Percentiles rank a stretch among this genome's conserved stretches.
Evolutionary conservation across 148 eudicot species (phyloP).

Genomic region (Vaccinium myrtillus): DNA sequence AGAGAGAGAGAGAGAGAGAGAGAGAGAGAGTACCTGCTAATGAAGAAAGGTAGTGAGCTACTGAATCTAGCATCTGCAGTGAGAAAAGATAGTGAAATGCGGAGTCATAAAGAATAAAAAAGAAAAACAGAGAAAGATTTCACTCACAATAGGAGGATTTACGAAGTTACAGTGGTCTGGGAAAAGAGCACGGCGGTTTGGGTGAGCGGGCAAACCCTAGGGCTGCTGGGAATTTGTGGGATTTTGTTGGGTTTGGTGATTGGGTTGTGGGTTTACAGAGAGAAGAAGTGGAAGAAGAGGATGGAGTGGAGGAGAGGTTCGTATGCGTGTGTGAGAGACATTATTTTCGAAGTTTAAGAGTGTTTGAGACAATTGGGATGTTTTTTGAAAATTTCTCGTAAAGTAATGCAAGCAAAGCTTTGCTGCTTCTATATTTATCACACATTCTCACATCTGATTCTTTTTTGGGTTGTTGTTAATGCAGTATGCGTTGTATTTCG

Average conservation of each 20-base stretch:
- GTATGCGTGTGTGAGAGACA: too few relatives aligned
- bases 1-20: too few relatives aligned
- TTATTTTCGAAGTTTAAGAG: too few relatives aligned
- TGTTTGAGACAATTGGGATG: too few relatives aligned
- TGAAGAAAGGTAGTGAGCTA: neutral
- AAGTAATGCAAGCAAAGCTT: too few relatives aligned
- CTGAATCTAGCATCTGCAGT: constrained; percentile 6
- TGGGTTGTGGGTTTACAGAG: constrained; percentile 46
- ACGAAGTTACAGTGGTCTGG: neutral
- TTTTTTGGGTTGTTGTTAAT: neutral
- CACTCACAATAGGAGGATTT: neutral
- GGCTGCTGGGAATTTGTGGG: constrained; percentile 59
- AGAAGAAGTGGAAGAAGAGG: constrained; percentile 25
- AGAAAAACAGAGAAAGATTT: neutral
- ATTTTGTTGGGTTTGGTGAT: constrained; percentile 39
- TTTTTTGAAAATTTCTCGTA: too few relatives aligned
- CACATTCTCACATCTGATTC: constrained; percentile 32
- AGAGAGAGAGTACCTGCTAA: neutral
- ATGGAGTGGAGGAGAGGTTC: too few relatives aligned
- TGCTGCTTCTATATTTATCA: neutral
- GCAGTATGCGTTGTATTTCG: constrained; percentile 96
- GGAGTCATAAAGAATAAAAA: neutral
- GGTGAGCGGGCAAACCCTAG: neutral
- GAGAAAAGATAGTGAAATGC: neutral
- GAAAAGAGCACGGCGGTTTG: neutral